phyloP scores from a whole-genome alignment of 2,329 filamentous ascomycete species.

The Trichoderma breve region DNA sequence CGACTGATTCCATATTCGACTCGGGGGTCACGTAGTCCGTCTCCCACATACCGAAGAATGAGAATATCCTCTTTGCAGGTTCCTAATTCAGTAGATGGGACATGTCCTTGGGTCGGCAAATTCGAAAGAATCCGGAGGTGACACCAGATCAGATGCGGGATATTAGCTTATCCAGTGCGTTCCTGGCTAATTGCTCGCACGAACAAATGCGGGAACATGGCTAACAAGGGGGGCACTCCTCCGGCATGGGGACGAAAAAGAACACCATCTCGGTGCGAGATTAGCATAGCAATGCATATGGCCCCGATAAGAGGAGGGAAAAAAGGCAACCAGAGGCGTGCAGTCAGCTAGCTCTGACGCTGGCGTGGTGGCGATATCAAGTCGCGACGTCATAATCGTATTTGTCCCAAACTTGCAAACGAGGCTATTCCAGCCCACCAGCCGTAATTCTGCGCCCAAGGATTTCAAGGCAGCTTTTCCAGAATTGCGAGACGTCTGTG shows the following conservation, averaged over 20 bases:
- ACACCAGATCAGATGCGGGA: neutral
- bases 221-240: neutral
- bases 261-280: neutral
- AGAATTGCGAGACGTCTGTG: neutral
- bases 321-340: neutral
- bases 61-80: neutral
- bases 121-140: neutral
- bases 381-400: slow-evolving; percentile 18
- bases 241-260: neutral
- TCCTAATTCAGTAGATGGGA: neutral
- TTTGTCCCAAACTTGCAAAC: neutral
- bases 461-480: neutral
- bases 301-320: neutral
- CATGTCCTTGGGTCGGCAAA: neutral
- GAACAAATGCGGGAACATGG: neutral
- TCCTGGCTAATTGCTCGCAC: slow-evolving; percentile 3
- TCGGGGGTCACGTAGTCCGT: neutral
- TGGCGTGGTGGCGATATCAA: slow-evolving; percentile 16
- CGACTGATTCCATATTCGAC: neutral
- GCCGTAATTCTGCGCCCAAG: slow-evolving; percentile 10
- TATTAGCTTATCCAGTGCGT: neutral
- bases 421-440: slow-evolving; percentile 17
- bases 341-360: slow-evolving; percentile 4
- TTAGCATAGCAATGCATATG: neutral
- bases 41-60: neutral